Evolutionary conservation across 2,329 filamentous ascomycete species (phyloP).

Genomic region (Xylaria arbuscula): DNA sequence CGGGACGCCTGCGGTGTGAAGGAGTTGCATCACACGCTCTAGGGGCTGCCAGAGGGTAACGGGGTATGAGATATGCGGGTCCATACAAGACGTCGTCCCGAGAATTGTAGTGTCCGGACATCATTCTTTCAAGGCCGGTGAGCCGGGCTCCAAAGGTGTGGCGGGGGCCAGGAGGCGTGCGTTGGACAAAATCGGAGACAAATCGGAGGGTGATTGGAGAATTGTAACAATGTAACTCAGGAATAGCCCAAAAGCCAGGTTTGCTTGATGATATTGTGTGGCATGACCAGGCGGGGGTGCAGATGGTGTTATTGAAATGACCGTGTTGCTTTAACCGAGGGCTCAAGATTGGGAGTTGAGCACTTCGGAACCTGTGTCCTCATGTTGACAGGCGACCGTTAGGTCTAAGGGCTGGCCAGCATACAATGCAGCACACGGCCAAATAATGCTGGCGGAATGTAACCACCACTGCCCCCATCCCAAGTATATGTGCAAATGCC

Average conservation of each 20-base stretch:
- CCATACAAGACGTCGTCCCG: neutral
- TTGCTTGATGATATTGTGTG: neutral
- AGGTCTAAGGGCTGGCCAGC: neutral
- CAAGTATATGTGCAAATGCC: neutral
- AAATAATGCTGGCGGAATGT: constrained; percentile 1
- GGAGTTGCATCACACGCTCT: constrained; percentile 7
- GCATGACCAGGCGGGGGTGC: neutral
- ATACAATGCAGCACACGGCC: constrained; percentile 12
- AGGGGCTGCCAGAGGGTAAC: constrained; percentile 5
- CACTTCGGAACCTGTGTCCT: constrained; percentile 1
- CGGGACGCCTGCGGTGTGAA: constrained; percentile 15
- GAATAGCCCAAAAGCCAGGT: neutral
- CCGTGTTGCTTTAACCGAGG: constrained; percentile 3
- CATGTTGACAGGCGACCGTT: neutral
- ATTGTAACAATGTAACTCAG: neutral
- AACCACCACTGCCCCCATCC: constrained; percentile 7
- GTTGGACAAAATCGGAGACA: neutral
- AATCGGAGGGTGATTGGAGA: neutral
- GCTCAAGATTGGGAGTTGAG: constrained; percentile 8
- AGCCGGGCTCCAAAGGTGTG: neutral
- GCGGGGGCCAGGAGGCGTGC: neutral
- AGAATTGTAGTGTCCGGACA: neutral
- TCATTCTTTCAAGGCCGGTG: constrained; percentile 5
- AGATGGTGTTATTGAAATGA: constrained; percentile 3
- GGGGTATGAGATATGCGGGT: constrained; percentile 17